Evolutionary conservation across 2,329 filamentous ascomycete genomes (phyloP).

Genomic region (Pseudogymnoascus sp.): DNA sequence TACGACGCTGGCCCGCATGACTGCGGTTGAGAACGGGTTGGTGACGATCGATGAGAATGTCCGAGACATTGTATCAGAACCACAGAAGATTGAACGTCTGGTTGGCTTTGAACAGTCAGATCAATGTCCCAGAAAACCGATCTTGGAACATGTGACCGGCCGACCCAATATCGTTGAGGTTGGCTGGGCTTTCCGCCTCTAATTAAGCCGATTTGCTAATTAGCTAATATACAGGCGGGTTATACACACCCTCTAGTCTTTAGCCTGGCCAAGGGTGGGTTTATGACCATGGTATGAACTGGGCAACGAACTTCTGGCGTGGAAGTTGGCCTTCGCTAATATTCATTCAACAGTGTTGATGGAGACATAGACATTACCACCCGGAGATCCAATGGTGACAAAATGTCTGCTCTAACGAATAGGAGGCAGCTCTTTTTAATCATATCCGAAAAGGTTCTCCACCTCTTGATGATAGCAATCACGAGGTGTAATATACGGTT

Average conservation of each 20-base stretch:
- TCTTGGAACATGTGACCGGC: neutral
- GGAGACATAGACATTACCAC: neutral
- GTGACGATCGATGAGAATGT: neutral
- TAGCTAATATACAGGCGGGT: neutral
- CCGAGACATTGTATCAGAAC: slow-evolving; percentile 7
- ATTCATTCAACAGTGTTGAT: neutral
- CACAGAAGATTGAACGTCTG: neutral
- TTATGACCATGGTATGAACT: neutral
- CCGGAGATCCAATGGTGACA: neutral
- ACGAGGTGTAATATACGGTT: too few species aligned
- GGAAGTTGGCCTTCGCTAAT: neutral
- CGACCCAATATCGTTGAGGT: neutral
- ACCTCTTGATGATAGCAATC: neutral
- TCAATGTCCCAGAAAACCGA: neutral
- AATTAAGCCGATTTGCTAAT: neutral
- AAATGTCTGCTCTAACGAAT: neutral
- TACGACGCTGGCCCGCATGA: neutral
- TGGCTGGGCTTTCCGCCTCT: neutral
- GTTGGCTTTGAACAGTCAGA: slow-evolving; percentile 10
- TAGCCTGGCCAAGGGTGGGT: slow-evolving; percentile 4
- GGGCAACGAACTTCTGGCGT: neutral
- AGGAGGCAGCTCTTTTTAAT: neutral
- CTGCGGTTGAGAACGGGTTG: neutral
- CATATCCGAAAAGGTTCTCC: neutral
- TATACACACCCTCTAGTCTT: slow-evolving; percentile 11